These are phyloP conservation scores for Aquilaria agallochum DNA, from an alignment of 441 rosid species.

Conservation along the genomic window DNA sequence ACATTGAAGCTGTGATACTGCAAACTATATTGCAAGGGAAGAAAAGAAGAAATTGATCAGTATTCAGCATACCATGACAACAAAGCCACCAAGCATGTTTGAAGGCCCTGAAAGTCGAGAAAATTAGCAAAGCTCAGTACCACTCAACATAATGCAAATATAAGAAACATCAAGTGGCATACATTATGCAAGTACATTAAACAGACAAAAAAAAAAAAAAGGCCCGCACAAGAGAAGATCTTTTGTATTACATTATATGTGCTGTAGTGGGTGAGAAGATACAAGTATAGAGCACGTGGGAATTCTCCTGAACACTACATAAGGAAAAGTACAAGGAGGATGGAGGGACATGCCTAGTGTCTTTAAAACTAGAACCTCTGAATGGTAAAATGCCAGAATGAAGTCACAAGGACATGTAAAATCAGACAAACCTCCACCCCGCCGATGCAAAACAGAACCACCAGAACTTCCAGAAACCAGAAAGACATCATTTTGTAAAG, in stretches of 20 bases:
- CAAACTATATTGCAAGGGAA: constrained; percentile 3
- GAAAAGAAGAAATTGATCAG: neutral
- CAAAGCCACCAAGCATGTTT: constrained; percentile 60
- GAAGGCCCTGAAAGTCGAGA: constrained; percentile 52
- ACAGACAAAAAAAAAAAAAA: too few species aligned
- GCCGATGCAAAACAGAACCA: constrained; percentile 64
- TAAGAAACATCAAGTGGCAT: too few species aligned
- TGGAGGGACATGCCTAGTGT: neutral
- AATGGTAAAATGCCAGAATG: constrained; percentile 9
- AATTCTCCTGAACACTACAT: too few species aligned
- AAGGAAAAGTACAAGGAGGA: neutral
- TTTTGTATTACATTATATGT: too few species aligned
- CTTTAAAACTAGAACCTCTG: constrained; percentile 1
- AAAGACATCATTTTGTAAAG: constrained; percentile 66
- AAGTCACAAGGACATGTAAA: too few species aligned
- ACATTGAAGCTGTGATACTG: constrained; percentile 21
- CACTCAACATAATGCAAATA: constrained; percentile 2
- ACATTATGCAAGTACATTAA: too few species aligned
- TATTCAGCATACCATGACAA: constrained; percentile 47
- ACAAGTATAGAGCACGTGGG: too few species aligned
- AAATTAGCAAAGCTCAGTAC: constrained; percentile 21
- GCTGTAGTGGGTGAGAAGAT: too few species aligned
- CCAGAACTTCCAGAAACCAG: constrained; percentile 67
- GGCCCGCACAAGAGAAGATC: too few species aligned
- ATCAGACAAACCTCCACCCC: constrained; percentile 50